Conservation (phyloP, 768 basidiomycete species). For the Jaapia argillacea region DNA sequence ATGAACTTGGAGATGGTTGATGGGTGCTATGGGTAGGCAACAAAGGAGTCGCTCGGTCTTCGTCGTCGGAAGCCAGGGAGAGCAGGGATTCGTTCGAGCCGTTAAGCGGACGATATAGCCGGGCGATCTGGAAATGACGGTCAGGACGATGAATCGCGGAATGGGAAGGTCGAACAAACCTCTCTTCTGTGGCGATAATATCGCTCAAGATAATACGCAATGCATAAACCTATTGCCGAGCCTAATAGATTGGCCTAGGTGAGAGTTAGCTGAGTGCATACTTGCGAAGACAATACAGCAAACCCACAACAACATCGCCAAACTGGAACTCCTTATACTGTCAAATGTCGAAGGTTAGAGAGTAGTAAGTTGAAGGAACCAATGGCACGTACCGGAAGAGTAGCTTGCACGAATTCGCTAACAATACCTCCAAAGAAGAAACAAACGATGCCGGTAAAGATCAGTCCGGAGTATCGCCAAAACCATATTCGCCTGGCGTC, state of each 20-base stretch:
- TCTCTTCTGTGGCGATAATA: slow-evolving; percentile 76
- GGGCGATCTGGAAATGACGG: slow-evolving; percentile 43
- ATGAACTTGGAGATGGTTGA: neutral
- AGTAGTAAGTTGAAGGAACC: neutral
- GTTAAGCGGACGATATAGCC: slow-evolving; percentile 66
- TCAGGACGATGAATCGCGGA: slow-evolving; percentile 1
- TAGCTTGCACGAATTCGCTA: slow-evolving; percentile 73
- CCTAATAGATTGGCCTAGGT: slow-evolving; percentile 74
- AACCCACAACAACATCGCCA: slow-evolving; percentile 59
- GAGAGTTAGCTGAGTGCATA: neutral
- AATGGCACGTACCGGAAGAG: slow-evolving; percentile 47
- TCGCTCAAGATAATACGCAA: slow-evolving; percentile 58
- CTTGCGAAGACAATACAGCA: no score
- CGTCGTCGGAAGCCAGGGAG: slow-evolving; percentile 37
- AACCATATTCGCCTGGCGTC: slow-evolving; percentile 78
- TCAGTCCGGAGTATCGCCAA: slow-evolving; percentile 65
- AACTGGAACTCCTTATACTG: slow-evolving; percentile 66
- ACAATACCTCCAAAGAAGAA: slow-evolving; percentile 74
- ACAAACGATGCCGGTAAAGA: slow-evolving; percentile 61
- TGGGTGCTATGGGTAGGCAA: slow-evolving; percentile 39
- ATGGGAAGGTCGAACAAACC: slow-evolving; percentile 26
- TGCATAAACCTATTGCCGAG: slow-evolving; percentile 55
- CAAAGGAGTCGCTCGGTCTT: slow-evolving; percentile 44
- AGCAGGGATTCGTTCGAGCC: slow-evolving; percentile 21
- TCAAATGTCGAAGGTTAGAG: neutral